A percentile compares a stretch with the other conserved stretches of the same genome.
Evolutionary conservation across 257 asterid species (phyloP).

Genomic region (Anisodus acutangulus): DNA sequence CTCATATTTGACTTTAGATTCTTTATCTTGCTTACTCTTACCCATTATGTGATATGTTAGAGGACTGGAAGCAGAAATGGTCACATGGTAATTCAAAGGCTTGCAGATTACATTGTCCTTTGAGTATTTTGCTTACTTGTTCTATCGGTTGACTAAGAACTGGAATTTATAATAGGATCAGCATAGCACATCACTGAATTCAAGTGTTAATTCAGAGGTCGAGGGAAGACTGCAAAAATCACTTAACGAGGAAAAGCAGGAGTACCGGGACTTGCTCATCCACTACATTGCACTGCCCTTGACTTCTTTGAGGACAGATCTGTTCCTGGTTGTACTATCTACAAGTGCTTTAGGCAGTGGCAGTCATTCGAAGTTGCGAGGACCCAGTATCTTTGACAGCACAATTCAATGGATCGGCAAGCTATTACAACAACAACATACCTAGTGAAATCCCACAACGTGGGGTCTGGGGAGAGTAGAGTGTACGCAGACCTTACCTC

Average conservation of each 20-base stretch:
- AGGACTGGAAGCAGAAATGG: slow-evolving; percentile 78
- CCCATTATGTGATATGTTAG: slow-evolving; percentile 47
- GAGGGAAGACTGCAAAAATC: slow-evolving; percentile 92
- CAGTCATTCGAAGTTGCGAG: slow-evolving; percentile 91
- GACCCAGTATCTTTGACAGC: slow-evolving; percentile 87
- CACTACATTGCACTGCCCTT: slow-evolving; percentile 90
- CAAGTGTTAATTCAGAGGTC: slow-evolving; percentile 62
- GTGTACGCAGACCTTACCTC: no score
- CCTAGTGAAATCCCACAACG: no score
- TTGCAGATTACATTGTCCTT: slow-evolving; percentile 26
- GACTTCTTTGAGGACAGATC: slow-evolving; percentile 91
- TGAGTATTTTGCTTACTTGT: background rate
- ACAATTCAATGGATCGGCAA: slow-evolving; percentile 85
- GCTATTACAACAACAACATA: slow-evolving; percentile 54
- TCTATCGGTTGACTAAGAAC: slow-evolving; percentile 14
- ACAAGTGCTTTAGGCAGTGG: slow-evolving; percentile 95
- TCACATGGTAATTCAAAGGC: slow-evolving; percentile 55
- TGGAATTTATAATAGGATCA: slow-evolving; percentile 57
- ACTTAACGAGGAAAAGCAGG: slow-evolving; percentile 90
- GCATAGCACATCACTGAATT: slow-evolving; percentile 72
- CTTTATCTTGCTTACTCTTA: slow-evolving; percentile 40
- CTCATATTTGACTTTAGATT: slow-evolving; percentile 30
- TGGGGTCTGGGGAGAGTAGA: no score
- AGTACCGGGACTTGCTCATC: slow-evolving; percentile 90
- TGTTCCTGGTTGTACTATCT: slow-evolving; percentile 88